A percentile compares a stretch with the other conserved stretches of the same genome.
These are phyloP conservation scores for Aquanectria penicillioides DNA, from an alignment of 2,329 filamentous ascomycete species.

Conservation along the genomic window DNA sequence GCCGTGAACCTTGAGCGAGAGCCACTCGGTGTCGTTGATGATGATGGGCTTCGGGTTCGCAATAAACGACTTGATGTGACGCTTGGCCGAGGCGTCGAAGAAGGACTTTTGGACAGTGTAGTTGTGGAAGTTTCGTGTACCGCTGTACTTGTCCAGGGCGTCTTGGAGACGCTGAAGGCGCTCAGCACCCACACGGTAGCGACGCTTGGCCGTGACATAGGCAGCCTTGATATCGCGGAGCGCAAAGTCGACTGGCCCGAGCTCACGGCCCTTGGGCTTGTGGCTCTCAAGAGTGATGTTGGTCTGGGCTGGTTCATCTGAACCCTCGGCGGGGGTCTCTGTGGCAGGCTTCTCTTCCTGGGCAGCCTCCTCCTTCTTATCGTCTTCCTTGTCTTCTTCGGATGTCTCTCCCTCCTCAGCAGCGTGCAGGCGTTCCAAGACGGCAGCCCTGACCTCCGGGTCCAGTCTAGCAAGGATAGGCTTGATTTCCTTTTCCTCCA, in stretches of 20 bases:
- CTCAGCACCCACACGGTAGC: conserved; percentile 79
- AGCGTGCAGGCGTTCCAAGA: conserved; percentile 69
- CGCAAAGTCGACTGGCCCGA: conserved; percentile 68
- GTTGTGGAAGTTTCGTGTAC: conserved; percentile 95
- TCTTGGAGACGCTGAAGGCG: conserved; percentile 81
- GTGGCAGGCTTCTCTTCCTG: conserved; percentile 37
- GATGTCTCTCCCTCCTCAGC: conserved; percentile 45
- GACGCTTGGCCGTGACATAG: conserved; percentile 83
- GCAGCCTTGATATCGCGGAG: conserved; percentile 81
- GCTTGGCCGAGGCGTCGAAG: conserved; percentile 84
- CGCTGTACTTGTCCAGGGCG: conserved; percentile 78
- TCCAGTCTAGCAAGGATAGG: conserved; percentile 72
- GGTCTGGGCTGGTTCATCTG: conserved; percentile 34
- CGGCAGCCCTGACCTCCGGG: conserved; percentile 69
- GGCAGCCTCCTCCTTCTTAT: conserved; percentile 27
- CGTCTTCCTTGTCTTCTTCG: conserved; percentile 33
- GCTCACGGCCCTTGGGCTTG: conserved; percentile 54
- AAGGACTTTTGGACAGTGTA: conserved; percentile 92
- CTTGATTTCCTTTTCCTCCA: conserved; percentile 84
- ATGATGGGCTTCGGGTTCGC: conserved; percentile 80
- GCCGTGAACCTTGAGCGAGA: conserved; percentile 94
- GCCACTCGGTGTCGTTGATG: conserved; percentile 93
- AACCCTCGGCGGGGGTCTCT: conserved; percentile 32
- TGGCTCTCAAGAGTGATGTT: conserved; percentile 41
- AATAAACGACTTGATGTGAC: conserved; percentile 91